Evolutionary conservation across 2,329 filamentous ascomycete genomes (phyloP), one percentile per base, ranked within the genome.

Genomic region (Bimuria novae-zelandiae): DNA sequence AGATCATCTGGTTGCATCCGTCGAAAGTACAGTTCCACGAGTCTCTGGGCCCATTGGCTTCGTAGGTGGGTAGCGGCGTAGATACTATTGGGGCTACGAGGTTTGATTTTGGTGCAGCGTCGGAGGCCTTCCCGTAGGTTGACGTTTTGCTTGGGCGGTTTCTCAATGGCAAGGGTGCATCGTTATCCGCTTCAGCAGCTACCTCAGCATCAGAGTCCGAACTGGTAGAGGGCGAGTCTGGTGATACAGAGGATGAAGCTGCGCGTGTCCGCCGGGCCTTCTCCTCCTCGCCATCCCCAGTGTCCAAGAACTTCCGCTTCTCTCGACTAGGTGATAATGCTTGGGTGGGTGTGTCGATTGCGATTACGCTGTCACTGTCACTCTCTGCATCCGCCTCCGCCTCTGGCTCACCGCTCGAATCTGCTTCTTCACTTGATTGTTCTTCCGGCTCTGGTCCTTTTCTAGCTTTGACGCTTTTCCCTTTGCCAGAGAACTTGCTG

Each of bases 1-100:
- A 85, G 10, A 90, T 84, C 35, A 86, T 79, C 60, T 85, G 85
- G 32, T 75, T 75, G 63, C 88, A 91, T 21, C 81, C 85, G 10
- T 84, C 82, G 55, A 87, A 79, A 4, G 81, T 80, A 63, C 88
- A 91, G 1, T 76, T 76, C 87, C 88, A 91, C 0, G 84, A 84
- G 48, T 86, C 82, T 53, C 84, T 79, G 0, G 84, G 82, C 0
- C 83, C 85, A 29, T 79, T 74, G 2, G 75, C 47, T 33, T 65
- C 57, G 52, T 69, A 70, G 6, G 70, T 69, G 11, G 72, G 71
- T 7, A 73, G 54, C 0, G 71, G 66, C 4, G 68, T 70, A 1
- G 69, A 67, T 23, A 73, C 52, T 1, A 73, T 50, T 3, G 64
- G 55, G 7, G 64, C 56, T 5, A 59, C 35, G 7, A 67, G 41